phyloP scores from a whole-genome alignment of 2,329 filamentous ascomycete genomes.

The Stachybotrys echinatus region DNA sequence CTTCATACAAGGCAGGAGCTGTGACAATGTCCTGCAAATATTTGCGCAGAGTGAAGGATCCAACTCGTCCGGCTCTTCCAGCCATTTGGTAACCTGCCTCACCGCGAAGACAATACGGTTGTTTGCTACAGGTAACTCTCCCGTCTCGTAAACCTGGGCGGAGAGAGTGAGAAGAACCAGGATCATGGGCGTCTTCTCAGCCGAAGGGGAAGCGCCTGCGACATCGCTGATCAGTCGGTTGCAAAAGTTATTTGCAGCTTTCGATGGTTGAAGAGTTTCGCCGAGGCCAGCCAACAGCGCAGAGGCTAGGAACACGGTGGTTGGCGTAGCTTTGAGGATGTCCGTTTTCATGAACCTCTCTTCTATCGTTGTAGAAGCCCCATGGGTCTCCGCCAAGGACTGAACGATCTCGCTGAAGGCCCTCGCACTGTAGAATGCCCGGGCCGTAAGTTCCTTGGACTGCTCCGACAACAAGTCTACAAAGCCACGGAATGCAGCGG shows the following conservation, averaged over 20 bases:
- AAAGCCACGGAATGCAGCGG: conserved; percentile 33
- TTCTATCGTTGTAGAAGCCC: conserved; percentile 39
- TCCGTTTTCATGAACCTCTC: conserved; percentile 39
- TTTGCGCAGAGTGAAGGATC: conserved; percentile 40
- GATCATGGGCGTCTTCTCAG: conserved; percentile 39
- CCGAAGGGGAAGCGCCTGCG: conserved; percentile 39
- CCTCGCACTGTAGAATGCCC: conserved; percentile 48
- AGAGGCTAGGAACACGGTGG: conserved; percentile 41
- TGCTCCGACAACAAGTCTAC: conserved; percentile 39
- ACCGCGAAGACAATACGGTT: conserved; percentile 78
- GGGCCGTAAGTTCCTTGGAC: conserved; percentile 33
- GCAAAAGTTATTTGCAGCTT: conserved; percentile 45
- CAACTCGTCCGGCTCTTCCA: conserved; percentile 46
- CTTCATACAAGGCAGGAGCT: conserved; percentile 66
- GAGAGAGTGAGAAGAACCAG: conserved; percentile 51
- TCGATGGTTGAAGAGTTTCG: conserved; percentile 42
- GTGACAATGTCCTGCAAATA: conserved; percentile 51
- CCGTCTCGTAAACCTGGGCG: conserved; percentile 44
- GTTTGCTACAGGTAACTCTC: conserved; percentile 51
- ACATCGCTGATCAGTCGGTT: conserved; percentile 58
- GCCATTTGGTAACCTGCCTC: conserved; percentile 69
- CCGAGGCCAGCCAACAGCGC: conserved; percentile 49
- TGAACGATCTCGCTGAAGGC: conserved; percentile 46
- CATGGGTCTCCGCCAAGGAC: conserved; percentile 39
- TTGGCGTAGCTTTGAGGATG: conserved; percentile 39